Percentiles rank a stretch among this genome's conserved stretches.
These are phyloP conservation scores for Xylaria sp. DNA, from an alignment of 2,329 filamentous ascomycete genomes.

Conservation along the genomic window DNA sequence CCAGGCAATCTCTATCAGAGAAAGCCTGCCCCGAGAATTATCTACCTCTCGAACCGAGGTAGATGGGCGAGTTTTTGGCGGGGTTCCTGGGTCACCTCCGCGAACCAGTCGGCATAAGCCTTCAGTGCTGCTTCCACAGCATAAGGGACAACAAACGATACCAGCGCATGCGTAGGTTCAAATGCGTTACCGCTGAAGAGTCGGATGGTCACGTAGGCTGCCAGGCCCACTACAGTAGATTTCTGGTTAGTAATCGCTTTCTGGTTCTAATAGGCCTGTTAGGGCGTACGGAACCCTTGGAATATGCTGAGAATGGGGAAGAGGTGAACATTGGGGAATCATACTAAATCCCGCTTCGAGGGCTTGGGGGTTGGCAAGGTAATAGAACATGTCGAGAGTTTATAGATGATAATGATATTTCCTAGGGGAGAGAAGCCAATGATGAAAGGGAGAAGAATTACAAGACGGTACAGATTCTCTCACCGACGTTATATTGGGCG, in stretches of 20 bases:
- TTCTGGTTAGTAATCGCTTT: constrained; percentile 7
- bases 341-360: constrained; percentile 8
- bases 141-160: constrained; percentile 11
- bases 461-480: constrained; percentile 6
- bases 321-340: constrained; percentile 11
- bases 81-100: constrained; percentile 3
- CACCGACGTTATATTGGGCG: constrained; percentile 7
- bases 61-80: constrained; percentile 1
- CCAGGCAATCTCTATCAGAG: constrained; percentile 5
- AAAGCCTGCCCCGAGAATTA: constrained; percentile 3
- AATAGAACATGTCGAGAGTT: constrained; percentile 11
- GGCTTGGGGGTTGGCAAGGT: constrained; percentile 6
- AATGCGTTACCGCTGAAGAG: constrained; percentile 7
- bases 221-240: constrained; percentile 9
- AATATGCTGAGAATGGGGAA: constrained; percentile 7
- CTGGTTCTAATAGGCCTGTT: constrained; percentile 4
- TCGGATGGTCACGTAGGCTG: constrained; percentile 3
- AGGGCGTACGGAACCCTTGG: constrained; percentile 6
- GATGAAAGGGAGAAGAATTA: constrained; percentile 11
- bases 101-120: constrained; percentile 5
- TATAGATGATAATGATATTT: constrained; percentile 6
- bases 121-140: constrained; percentile 5
- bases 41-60: background rate
- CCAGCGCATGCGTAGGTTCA: constrained; percentile 8
- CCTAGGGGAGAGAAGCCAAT: constrained; percentile 9